Percentiles rank a stretch among this genome's conserved stretches.
Evolutionary conservation across 164 flowering plant species (phyloP).

Genomic region (Houttuynia cordata): DNA sequence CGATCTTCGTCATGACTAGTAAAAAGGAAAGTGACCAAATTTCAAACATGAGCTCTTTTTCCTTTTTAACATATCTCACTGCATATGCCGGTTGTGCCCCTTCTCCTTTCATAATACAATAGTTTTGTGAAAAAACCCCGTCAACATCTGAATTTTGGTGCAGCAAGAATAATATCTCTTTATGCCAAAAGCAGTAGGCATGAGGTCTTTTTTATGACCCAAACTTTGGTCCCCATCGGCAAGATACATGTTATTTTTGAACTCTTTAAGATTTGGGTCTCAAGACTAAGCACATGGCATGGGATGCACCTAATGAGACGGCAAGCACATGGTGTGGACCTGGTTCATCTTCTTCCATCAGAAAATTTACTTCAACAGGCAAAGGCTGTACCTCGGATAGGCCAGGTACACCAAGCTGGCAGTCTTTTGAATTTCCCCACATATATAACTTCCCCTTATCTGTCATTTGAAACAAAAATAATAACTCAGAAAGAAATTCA

Average conservation of each 20-base stretch:
- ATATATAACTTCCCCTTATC: constrained; percentile 72
- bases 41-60: no score
- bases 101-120: no score
- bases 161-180: background rate
- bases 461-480: constrained; percentile 16
- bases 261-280: background rate
- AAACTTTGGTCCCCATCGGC: background rate
- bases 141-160: no score
- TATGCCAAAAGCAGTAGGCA: background rate
- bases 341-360: constrained; percentile 54
- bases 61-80: no score
- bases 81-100: no score
- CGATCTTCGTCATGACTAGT: no score
- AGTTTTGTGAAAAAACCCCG: no score
- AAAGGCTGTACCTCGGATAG: constrained; percentile 52
- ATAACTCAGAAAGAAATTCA: no score
- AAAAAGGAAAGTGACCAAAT: no score
- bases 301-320: constrained; percentile 78
- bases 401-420: constrained; percentile 83
- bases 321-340: constrained; percentile 53
- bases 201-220: background rate
- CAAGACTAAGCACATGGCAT: constrained; percentile 66
- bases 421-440: constrained; percentile 90
- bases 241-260: background rate
- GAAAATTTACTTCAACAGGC: constrained; percentile 71